These are phyloP conservation scores for Nemania sp. DNA, from an alignment of 2,329 filamentous ascomycete genomes.

Conservation along the genomic window DNA sequence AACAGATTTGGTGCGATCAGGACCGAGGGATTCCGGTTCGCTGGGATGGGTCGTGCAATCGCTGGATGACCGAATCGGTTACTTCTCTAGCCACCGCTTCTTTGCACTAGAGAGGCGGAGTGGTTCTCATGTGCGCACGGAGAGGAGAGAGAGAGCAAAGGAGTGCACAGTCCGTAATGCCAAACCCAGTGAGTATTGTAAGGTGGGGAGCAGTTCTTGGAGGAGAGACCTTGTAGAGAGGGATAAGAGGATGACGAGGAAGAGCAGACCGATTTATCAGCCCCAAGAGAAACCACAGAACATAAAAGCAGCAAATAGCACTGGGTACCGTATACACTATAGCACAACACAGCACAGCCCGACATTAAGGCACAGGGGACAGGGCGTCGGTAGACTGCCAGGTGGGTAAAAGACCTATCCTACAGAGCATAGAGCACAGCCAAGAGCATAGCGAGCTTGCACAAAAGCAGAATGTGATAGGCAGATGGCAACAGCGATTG, in stretches of 20 bases:
- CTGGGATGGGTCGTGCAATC: neutral
- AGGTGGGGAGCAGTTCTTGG: constrained; percentile 18
- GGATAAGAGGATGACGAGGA: constrained; percentile 27
- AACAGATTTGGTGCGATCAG: constrained; percentile 18
- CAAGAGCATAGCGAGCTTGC: constrained; percentile 30
- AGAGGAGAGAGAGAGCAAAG: neutral
- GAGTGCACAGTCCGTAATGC: constrained; percentile 14
- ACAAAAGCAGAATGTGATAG: constrained; percentile 41
- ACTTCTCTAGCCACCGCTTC: constrained; percentile 6
- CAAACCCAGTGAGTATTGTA: constrained; percentile 17
- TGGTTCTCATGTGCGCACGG: constrained; percentile 6
- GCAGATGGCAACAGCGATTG: constrained; percentile 29
- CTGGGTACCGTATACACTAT: constrained; percentile 5
- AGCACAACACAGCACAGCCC: constrained; percentile 20
- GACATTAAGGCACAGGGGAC: neutral
- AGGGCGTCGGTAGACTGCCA: constrained; percentile 11
- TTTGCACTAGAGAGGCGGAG: constrained; percentile 16
- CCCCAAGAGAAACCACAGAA: constrained; percentile 29
- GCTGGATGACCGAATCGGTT: constrained; percentile 9
- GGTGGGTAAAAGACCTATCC: neutral
- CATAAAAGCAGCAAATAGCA: constrained; percentile 22
- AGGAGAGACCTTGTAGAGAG: constrained; percentile 25
- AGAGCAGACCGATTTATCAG: constrained; percentile 37
- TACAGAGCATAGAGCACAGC: constrained; percentile 5
- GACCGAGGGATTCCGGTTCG: neutral